Evolutionary conservation across 192 early-diverging fungal species (phyloP).

Genomic region (Rhizophagus prolifer): DNA sequence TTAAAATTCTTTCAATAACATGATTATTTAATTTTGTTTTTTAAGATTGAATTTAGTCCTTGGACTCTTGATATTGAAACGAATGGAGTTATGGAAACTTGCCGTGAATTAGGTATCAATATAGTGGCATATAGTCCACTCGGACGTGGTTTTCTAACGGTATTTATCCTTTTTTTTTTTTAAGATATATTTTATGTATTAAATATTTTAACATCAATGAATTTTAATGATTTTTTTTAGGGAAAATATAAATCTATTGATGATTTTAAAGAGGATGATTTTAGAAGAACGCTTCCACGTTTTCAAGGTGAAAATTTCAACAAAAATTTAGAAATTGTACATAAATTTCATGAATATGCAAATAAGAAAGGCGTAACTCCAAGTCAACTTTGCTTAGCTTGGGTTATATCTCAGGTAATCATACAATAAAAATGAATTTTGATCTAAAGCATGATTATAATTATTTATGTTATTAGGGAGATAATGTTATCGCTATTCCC

Average conservation of each 20-base stretch:
- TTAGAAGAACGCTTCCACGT: conserved; percentile 48
- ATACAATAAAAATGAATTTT: conserved; percentile 26
- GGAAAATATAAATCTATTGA: conserved; percentile 55
- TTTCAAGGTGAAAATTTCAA: conserved; percentile 61
- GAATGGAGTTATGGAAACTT: conserved; percentile 64
- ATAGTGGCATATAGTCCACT: conserved; percentile 74
- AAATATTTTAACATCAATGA: background rate
- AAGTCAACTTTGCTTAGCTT: conserved; percentile 61
- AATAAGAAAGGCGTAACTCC: conserved; percentile 51
- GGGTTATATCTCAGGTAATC: conserved; percentile 67
- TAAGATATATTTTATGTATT: background rate
- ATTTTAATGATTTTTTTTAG: conserved; percentile 49
- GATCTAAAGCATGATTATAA: no score
- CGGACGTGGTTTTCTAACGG: conserved; percentile 67
- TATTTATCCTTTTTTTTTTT: conserved; percentile 10
- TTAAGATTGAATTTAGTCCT: conserved; percentile 15
- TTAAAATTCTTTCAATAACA: no score
- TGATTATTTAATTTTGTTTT: background rate
- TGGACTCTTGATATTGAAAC: conserved; percentile 44
- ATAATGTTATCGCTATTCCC: conserved; percentile 46
- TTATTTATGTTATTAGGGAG: no score
- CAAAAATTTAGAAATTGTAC: conserved; percentile 62
- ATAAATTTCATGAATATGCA: conserved; percentile 49
- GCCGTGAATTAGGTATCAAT: conserved; percentile 71
- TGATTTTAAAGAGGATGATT: conserved; percentile 56